Base-by-base conservation (phyloP, 805 yeast genomes). In the Candida maltosa region DNA sequence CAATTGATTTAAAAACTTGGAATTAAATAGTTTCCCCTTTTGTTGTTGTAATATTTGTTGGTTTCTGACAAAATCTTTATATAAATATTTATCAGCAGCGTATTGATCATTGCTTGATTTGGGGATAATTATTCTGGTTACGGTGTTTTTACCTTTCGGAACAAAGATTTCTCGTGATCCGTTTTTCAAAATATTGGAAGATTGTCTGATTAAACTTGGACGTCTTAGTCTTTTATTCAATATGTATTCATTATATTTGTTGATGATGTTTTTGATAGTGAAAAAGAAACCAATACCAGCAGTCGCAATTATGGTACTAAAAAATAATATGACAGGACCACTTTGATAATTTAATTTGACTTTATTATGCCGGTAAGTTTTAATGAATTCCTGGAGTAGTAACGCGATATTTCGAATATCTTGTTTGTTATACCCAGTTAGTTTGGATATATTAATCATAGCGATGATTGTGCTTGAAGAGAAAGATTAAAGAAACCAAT, bases 1-100 rank as follows among this genome's bases (percentile, higher is more conserved):
- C 44, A 87, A 62, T 62, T 88, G 94, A 41, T 77, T 76, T 40
- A 86, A 58, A 48, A 87, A 86, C 47, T 74, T 74, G 17, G 87
- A 80, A 50, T 80, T 75, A 37, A 73, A 49, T 14, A 67, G 41
- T 10, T 31, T 31, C 8, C 44, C 41, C 29, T 39, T 39, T 32
- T 40, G 44, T 16, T 27, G 35, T 26, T 31, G 24, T 16, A 38
- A 31, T 6, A 41, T 29, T 31, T 36, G 27, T 21, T 38, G 42
- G 28, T 50, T 54, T 26, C 51, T 53, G 40, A 54, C 63, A 45
- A 67, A 74, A 42, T 65, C 65, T 50, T 75, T 76, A 47, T 75
- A 75, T 15, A 70, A 49, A 37, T 76, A 69, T 49, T 72, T 71
- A 50, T 76, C 80, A 6, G 77, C 76, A 36, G 78, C 80, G 45